phyloP scores from a whole-genome alignment of 1,284 basidiomycete genomes.

The Chondrostereum purpureum region DNA sequence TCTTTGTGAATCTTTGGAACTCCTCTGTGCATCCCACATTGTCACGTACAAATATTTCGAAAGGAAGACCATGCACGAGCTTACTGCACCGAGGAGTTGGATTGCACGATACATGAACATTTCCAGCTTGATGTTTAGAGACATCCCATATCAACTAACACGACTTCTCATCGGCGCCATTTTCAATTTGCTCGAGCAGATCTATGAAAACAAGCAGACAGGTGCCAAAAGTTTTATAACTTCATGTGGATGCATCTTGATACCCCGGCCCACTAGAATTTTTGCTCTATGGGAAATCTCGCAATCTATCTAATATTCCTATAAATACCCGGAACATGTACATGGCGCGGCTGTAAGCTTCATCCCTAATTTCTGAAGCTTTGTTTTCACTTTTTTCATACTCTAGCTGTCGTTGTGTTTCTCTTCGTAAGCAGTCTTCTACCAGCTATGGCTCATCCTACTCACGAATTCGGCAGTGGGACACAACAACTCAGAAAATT shows the following conservation, averaged over 20 bases:
- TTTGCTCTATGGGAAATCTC: constrained; percentile 22
- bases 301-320: constrained; percentile 15
- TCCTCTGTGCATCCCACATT: constrained; percentile 30
- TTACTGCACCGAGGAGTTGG: constrained; percentile 45
- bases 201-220: neutral
- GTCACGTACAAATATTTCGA: constrained; percentile 24
- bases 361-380: neutral
- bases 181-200: neutral
- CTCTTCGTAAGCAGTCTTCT: neutral
- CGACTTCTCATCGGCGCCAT: constrained; percentile 20
- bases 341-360: constrained; percentile 31
- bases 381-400: neutral
- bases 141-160: constrained; percentile 4
- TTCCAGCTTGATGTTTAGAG: constrained; percentile 11
- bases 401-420: neutral
- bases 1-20: constrained; percentile 41
- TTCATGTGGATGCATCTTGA: constrained; percentile 1
- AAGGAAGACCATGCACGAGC: constrained; percentile 27
- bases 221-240: neutral
- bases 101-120: constrained; percentile 23
- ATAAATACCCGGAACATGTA: constrained; percentile 24
- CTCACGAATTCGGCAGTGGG: neutral
- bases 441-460: neutral
- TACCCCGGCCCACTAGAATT: constrained; percentile 17
- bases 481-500: neutral